Conservation (phyloP, 805 yeast species). For the Candida caryicola region DNA sequence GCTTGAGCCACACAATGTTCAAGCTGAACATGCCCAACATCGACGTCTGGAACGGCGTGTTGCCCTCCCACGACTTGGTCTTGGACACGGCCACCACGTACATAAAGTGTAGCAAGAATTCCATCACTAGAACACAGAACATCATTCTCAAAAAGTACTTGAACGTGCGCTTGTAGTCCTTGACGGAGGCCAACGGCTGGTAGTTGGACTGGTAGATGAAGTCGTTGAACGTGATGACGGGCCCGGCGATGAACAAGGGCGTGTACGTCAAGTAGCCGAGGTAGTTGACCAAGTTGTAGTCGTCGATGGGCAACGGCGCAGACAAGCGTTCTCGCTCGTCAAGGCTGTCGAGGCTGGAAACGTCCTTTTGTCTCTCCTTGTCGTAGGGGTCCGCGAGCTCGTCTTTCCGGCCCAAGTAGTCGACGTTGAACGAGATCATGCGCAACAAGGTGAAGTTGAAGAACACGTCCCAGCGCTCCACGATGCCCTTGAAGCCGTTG, state of each 20-base stretch:
- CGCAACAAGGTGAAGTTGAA: slow-evolving; percentile 86
- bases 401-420: slow-evolving; percentile 50
- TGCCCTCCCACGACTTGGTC: slow-evolving; percentile 84
- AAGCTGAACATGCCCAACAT: slow-evolving; percentile 92
- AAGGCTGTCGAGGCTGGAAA: slow-evolving; percentile 14
- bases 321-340: slow-evolving; percentile 65
- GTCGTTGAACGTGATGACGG: slow-evolving; percentile 89
- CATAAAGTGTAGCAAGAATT: slow-evolving; percentile 77
- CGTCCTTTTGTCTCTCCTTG: slow-evolving; percentile 2
- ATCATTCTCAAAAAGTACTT: slow-evolving; percentile 66
- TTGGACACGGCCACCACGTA: slow-evolving; percentile 93
- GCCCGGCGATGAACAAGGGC: slow-evolving; percentile 94
- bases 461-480: slow-evolving; percentile 93
- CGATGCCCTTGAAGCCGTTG: slow-evolving; percentile 64
- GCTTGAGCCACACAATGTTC: slow-evolving; percentile 88
- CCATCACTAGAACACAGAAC: slow-evolving; percentile 84
- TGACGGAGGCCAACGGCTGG: slow-evolving; percentile 55
- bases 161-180: slow-evolving; percentile 45
- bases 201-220: slow-evolving; percentile 69
- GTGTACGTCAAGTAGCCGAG: slow-evolving; percentile 77
- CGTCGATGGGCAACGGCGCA: slow-evolving; percentile 57
- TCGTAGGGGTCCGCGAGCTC: not conserved
- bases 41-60: slow-evolving; percentile 87
- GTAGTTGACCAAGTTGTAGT: slow-evolving; percentile 64
- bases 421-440: slow-evolving; percentile 79